Evolutionary conservation across 106 monocot genomes (phyloP).

Genomic region (Phalaenopsis equestris): DNA sequence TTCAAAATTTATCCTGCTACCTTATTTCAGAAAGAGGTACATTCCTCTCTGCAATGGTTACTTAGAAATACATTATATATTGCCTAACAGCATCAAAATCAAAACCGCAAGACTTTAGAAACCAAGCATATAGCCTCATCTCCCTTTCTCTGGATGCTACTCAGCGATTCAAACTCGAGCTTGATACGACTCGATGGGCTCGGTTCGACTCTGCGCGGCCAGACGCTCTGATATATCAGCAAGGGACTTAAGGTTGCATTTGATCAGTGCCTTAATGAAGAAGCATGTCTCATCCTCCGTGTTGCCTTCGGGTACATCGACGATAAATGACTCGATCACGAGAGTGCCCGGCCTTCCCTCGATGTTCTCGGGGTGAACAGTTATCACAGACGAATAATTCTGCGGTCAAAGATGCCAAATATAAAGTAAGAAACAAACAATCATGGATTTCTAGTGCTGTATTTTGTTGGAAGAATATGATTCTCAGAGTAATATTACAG

Average conservation of each 20-base stretch:
- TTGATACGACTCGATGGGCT: slow-evolving; percentile 10
- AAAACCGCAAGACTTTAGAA: too few relatives aligned
- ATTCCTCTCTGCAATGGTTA: not conserved
- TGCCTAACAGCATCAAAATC: too few relatives aligned
- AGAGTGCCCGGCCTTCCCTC: slow-evolving; percentile 51
- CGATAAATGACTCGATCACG: slow-evolving; percentile 68
- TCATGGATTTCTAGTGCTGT: too few relatives aligned
- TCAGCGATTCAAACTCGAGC: too few relatives aligned
- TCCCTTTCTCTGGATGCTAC: too few relatives aligned
- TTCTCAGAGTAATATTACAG: not conserved
- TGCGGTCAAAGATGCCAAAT: slow-evolving; percentile 9
- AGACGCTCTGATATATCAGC: slow-evolving; percentile 39
- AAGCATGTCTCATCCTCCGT: slow-evolving; percentile 61
- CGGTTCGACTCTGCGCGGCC: slow-evolving; percentile 16
- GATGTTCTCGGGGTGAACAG: slow-evolving; percentile 44
- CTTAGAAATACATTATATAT: too few relatives aligned
- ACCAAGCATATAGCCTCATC: too few relatives aligned
- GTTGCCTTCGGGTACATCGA: slow-evolving; percentile 67
- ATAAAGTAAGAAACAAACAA: not conserved
- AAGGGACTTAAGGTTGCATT: slow-evolving; percentile 58
- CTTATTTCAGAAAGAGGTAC: not conserved
- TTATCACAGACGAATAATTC: slow-evolving; percentile 60
- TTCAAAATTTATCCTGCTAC: slow-evolving; percentile 1
- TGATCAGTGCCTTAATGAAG: slow-evolving; percentile 59
- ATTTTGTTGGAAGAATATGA: not conserved